Percentiles rank a stretch among this genome's conserved stretches.
phyloP scores from a whole-genome alignment of 108 stramenopile species.

The Cyclotella cryptica region DNA sequence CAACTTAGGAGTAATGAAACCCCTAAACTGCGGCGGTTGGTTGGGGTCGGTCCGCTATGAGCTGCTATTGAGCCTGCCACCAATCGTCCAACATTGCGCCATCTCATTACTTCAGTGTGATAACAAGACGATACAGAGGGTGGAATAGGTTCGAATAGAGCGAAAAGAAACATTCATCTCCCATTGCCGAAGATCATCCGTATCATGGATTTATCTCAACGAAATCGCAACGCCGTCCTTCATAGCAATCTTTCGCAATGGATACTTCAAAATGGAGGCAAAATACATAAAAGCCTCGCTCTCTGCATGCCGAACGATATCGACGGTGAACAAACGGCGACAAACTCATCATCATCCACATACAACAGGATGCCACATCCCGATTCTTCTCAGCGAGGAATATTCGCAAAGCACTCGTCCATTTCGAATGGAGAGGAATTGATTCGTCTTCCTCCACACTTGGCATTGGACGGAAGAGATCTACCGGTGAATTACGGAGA shows the following conservation, averaged over 20 bases:
- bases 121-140: too few relatives aligned
- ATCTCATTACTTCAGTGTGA: too few relatives aligned
- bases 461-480: slow-evolving; percentile 60
- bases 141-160: too few relatives aligned
- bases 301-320: slow-evolving; percentile 12
- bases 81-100: too few relatives aligned
- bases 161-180: too few relatives aligned
- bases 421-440: slow-evolving; percentile 72
- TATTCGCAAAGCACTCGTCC: slow-evolving; percentile 47
- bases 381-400: slow-evolving; percentile 56
- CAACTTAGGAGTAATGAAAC: too few relatives aligned
- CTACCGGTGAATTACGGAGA: slow-evolving; percentile 50
- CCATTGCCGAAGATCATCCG: not conserved
- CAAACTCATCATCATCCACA: not conserved
- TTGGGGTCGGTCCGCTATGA: too few relatives aligned
- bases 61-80: too few relatives aligned
- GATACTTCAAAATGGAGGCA: slow-evolving; percentile 41
- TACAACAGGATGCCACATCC: not conserved
- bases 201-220: too few relatives aligned
- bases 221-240: not conserved
- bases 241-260: slow-evolving; percentile 35
- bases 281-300: slow-evolving; percentile 31
- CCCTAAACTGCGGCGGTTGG: too few relatives aligned
- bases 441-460: slow-evolving; percentile 64
- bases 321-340: not conserved